Conservation (phyloP, 2,329 filamentous ascomycete genomes). For the Hymenoscyphus salicellus region DNA sequence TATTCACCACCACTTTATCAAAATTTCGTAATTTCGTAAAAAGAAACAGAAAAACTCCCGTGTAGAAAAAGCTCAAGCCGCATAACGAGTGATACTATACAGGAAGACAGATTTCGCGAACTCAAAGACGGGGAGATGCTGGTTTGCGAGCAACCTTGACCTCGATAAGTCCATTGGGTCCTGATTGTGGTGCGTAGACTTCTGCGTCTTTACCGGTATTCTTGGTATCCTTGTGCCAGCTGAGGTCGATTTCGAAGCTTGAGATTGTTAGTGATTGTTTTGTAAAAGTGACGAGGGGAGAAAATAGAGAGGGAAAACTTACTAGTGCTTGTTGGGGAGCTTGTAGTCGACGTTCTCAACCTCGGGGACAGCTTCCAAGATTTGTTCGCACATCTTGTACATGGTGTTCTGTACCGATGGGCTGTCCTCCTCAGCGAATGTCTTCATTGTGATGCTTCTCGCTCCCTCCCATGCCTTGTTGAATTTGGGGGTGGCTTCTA, state of each 20-base stretch:
- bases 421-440: constrained; percentile 85
- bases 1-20: not conserved
- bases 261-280: constrained; percentile 4
- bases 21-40: not conserved
- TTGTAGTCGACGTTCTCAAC: constrained; percentile 74
- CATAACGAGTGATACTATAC: not conserved
- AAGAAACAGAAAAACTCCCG: not conserved
- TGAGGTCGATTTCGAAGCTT: constrained; percentile 62
- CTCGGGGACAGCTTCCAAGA: constrained; percentile 71
- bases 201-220: constrained; percentile 96
- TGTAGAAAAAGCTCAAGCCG: not conserved
- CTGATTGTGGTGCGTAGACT: constrained; percentile 88
- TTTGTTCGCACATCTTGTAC: constrained; percentile 96
- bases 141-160: constrained; percentile 70
- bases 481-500: constrained; percentile 63
- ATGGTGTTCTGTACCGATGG: constrained; percentile 95
- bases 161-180: constrained; percentile 93
- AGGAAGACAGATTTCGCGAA: not conserved
- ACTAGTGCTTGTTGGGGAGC: constrained; percentile 98
- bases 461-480: constrained; percentile 75
- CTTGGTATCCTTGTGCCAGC: constrained; percentile 93
- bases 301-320: constrained; percentile 40
- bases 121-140: not conserved
- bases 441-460: constrained; percentile 82
- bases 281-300: not conserved